These are phyloP conservation scores for Neurospora sp. DNA, from an alignment of 495 filamentous ascomycete species.

Conservation along the genomic window DNA sequence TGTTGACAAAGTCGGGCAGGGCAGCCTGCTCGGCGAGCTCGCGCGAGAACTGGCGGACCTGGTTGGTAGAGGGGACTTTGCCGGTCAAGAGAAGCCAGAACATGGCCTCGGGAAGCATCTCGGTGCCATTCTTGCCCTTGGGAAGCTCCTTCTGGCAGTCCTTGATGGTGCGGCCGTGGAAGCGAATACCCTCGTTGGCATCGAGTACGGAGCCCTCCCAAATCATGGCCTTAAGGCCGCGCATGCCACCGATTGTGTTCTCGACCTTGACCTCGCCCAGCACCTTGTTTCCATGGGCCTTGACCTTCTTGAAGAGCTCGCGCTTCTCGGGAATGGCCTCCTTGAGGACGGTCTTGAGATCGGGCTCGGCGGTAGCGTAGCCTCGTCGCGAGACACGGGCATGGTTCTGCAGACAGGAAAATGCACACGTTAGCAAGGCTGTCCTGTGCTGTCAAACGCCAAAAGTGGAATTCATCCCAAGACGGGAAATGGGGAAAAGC, in stretches of 20 bases:
- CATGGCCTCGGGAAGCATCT: slow-evolving; percentile 99
- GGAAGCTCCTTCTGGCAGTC: slow-evolving; percentile 91
- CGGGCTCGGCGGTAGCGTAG: slow-evolving; percentile 69
- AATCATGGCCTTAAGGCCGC: slow-evolving; percentile 92
- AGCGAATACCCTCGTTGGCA: slow-evolving; percentile 92
- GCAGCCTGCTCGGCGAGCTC: slow-evolving; percentile 79
- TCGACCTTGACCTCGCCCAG: slow-evolving; percentile 92
- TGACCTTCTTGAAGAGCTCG: slow-evolving; percentile 84
- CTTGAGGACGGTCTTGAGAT: slow-evolving; percentile 76
- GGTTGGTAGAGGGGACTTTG: slow-evolving; percentile 70
- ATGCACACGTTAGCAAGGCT: slow-evolving; percentile 17
- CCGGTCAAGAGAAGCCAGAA: slow-evolving; percentile 98
- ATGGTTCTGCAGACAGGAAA: slow-evolving; percentile 9
- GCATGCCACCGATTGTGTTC: slow-evolving; percentile 93
- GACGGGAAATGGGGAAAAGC: neutral
- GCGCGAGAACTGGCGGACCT: slow-evolving; percentile 71
- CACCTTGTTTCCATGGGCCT: slow-evolving; percentile 68
- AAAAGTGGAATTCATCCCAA: neutral
- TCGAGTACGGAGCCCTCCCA: slow-evolving; percentile 99
- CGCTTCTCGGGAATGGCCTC: slow-evolving; percentile 83
- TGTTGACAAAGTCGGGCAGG: slow-evolving; percentile 74
- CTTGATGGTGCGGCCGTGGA: slow-evolving; percentile 96
- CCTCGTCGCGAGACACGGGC: slow-evolving; percentile 24
- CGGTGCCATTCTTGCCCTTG: slow-evolving; percentile 86
- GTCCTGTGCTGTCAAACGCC: slow-evolving; percentile 16